phyloP scores from a whole-genome alignment of 495 filamentous ascomycete species.

The Aspergillus nanangensis region DNA sequence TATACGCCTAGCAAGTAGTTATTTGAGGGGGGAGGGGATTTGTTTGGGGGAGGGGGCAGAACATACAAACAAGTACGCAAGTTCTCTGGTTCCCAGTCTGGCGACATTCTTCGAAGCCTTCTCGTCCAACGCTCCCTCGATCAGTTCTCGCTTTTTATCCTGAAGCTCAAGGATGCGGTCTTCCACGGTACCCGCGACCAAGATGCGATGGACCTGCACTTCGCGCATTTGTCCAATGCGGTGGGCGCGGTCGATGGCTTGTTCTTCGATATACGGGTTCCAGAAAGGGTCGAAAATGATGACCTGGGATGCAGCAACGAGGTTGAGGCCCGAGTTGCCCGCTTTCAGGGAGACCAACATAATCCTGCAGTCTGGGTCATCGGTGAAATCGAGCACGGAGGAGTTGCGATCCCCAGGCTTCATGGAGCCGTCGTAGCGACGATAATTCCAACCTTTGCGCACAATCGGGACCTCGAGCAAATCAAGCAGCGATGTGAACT shows the following conservation, averaged over 20 bases:
- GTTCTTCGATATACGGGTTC: constrained; percentile 94
- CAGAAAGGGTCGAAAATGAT: constrained; percentile 95
- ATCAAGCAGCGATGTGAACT: constrained; percentile 89
- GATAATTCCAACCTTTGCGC: constrained; percentile 57
- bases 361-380: constrained; percentile 59
- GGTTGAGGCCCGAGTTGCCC: constrained; percentile 87
- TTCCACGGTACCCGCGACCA: constrained; percentile 78
- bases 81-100: constrained; percentile 56
- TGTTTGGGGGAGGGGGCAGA: too few relatives aligned
- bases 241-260: constrained; percentile 90
- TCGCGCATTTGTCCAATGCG: constrained; percentile 76
- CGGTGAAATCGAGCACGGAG: constrained; percentile 69
- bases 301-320: constrained; percentile 80
- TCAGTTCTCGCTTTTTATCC: constrained; percentile 73
- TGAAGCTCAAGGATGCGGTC: constrained; percentile 87
- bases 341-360: constrained; percentile 89
- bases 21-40: not conserved
- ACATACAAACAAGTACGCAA: constrained; percentile 70
- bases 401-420: constrained; percentile 59
- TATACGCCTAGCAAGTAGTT: too few relatives aligned
- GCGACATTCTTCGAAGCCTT: constrained; percentile 60
- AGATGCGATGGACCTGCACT: constrained; percentile 76
- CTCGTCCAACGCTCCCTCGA: constrained; percentile 80
- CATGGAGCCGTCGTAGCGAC: constrained; percentile 90
- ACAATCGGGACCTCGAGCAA: constrained; percentile 84